phyloP scores from a whole-genome alignment of 2,329 filamentous ascomycete genomes.

The Chrysosporium queenslandicum region DNA sequence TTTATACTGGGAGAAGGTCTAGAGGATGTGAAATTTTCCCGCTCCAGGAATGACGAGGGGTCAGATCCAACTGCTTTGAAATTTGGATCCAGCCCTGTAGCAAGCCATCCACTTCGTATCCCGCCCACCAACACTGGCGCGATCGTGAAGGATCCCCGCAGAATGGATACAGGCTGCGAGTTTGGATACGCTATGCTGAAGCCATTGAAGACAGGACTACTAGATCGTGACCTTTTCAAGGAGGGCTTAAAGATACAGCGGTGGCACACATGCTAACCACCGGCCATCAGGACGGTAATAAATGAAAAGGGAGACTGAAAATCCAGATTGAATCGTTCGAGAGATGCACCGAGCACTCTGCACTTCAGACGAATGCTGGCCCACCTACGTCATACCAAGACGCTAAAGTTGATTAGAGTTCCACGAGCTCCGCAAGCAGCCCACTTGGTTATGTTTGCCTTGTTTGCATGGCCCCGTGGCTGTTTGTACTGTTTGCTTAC shows the following conservation, averaged over 20 bases:
- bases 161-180: neutral
- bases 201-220: neutral
- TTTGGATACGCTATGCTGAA: neutral
- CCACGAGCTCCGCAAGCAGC: neutral
- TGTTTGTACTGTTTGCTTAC: neutral
- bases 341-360: no score
- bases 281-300: no score
- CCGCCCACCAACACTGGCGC: neutral
- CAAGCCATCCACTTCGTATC: conserved; percentile 1
- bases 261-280: no score
- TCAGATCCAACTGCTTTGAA: neutral
- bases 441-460: neutral
- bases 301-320: no score
- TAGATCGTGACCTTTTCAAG: no score
- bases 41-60: neutral
- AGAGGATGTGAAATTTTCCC: neutral
- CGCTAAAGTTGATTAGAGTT: neutral
- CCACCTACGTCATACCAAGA: neutral
- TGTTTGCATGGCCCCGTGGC: neutral
- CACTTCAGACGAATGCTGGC: neutral
- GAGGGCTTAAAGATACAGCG: no score
- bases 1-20: no score
- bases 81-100: neutral
- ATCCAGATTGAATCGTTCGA: no score
- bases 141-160: neutral